Percentiles rank a stretch among this genome's conserved stretches.
Evolutionary conservation across 345 rosid genomes (phyloP).

Genomic region (Laguncularia racemosa): DNA sequence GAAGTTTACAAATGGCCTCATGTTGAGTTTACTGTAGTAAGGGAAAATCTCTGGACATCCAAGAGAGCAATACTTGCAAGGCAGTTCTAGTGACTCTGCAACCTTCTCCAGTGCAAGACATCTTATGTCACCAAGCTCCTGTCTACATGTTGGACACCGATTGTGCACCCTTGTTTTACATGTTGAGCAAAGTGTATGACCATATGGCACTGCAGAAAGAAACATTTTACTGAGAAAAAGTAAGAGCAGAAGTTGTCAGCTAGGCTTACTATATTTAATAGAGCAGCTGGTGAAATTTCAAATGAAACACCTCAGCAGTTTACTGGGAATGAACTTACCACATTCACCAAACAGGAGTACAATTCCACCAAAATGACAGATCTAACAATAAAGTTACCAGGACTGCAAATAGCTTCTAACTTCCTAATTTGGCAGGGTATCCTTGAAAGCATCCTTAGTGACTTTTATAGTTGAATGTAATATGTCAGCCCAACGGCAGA

Average conservation of each 20-base stretch:
- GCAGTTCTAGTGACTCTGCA: slow-evolving; percentile 87
- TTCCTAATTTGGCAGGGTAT: no score
- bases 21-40: slow-evolving; percentile 79
- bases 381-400: no score
- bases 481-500: no score
- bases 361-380: no score
- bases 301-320: background rate
- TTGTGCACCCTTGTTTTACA: slow-evolving; percentile 88
- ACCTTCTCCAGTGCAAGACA: slow-evolving; percentile 92
- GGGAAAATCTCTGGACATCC: slow-evolving; percentile 93
- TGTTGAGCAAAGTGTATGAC: slow-evolving; percentile 91
- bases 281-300: background rate
- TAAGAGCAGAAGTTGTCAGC: slow-evolving; percentile 1
- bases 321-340: background rate
- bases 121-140: slow-evolving; percentile 97
- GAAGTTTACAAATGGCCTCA: slow-evolving; percentile 61
- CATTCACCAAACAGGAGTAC: no score
- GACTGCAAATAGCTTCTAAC: no score
- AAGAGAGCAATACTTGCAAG: slow-evolving; percentile 67
- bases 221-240: background rate
- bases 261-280: slow-evolving; percentile 1
- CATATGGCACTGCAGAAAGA: slow-evolving; percentile 77
- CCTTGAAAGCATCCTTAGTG: no score
- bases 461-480: no score
- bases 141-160: slow-evolving; percentile 93